phyloP scores from a whole-genome alignment of 176 grass and related monocot genomes.

The Secale cereale region DNA sequence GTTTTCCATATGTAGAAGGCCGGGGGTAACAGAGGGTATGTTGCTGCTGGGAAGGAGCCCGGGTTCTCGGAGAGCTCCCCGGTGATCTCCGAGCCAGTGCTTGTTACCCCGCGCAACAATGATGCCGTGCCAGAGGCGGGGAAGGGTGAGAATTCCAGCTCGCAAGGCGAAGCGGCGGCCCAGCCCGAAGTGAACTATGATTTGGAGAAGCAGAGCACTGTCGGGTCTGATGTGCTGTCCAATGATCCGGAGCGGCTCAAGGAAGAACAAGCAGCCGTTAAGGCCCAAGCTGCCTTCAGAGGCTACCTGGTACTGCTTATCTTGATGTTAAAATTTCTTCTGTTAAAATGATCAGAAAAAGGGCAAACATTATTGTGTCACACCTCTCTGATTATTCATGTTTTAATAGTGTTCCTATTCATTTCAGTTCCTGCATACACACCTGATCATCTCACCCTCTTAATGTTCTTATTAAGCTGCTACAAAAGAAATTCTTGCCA shows the following conservation, averaged over 20 bases:
- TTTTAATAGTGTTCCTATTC: background rate
- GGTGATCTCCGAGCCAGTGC: conserved; percentile 81
- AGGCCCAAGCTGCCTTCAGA: conserved; percentile 80
- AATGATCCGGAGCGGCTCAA: conserved; percentile 28
- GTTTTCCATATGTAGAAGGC: conserved; percentile 38
- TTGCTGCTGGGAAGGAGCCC: conserved; percentile 22
- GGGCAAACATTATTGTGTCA: background rate
- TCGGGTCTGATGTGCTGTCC: conserved; percentile 7
- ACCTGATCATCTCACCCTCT: background rate
- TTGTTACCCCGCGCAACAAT: conserved; percentile 47
- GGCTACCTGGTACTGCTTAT: conserved; percentile 71
- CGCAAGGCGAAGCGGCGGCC: conserved; percentile 32
- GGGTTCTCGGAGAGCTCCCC: conserved; percentile 49
- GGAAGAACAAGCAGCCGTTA: conserved; percentile 75
- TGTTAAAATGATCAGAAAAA: background rate
- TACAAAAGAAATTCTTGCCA: background rate
- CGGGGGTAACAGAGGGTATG: conserved; percentile 44
- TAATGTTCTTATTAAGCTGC: background rate
- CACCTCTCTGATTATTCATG: background rate
- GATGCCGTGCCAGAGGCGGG: conserved; percentile 24
- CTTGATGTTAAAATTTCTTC: background rate
- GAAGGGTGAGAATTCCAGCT: conserved; percentile 46
- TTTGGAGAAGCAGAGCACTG: conserved; percentile 32
- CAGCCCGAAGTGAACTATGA: conserved; percentile 21
- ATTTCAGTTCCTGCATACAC: background rate